Base-by-base conservation (phyloP, 495 filamentous ascomycete genomes). In the Aspergillus carlsbadensis region DNA sequence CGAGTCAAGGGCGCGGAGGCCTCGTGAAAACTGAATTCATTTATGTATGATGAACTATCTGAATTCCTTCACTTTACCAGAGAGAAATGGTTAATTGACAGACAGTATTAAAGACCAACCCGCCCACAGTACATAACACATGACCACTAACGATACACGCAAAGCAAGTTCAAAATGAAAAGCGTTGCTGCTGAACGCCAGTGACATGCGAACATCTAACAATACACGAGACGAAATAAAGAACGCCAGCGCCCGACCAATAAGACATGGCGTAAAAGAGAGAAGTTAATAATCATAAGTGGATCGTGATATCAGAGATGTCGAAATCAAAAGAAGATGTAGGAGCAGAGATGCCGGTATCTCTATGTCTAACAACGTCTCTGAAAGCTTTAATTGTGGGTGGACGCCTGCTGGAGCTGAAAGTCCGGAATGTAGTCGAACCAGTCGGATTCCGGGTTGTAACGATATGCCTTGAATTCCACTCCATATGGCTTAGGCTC, bases 401-500 rank as follows among this genome's bases (percentile, higher is more conserved):
- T 42, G 17, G 48, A 67, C 29, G 86, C 81, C 64, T 78, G 80
- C 56, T 78, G 75, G 36, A 92, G 77, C 70, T 88, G 80, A 68
- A 90, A 96, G 52, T 90, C 76, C 5, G 87, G 89, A 33, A 90
- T 71, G 61, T 90, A 81, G 56, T 96, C 85, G 62, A 98, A 98
- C 84, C 85, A 90, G 47, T 87, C 85, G 18, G 64, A 81, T 18
- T 77, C 74, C 34, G 86, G 76, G 64, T 97, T 90, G 74, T 96
- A 97, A 45, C 82, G 80, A 74, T 96, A 98, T 0, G 92, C 93
- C 67, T 91, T 91, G 70, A 97, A 97, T 44, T 95, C 94, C 54
- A 96, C 92, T 0, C 94, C 94, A 63, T 98, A 98, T 3, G 94
- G 94, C 78, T 96, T 98, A 56, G 94, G 94, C 68, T 98, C 93